Conservation (phyloP, 306 rosid genomes). For the Corylus avellana region DNA sequence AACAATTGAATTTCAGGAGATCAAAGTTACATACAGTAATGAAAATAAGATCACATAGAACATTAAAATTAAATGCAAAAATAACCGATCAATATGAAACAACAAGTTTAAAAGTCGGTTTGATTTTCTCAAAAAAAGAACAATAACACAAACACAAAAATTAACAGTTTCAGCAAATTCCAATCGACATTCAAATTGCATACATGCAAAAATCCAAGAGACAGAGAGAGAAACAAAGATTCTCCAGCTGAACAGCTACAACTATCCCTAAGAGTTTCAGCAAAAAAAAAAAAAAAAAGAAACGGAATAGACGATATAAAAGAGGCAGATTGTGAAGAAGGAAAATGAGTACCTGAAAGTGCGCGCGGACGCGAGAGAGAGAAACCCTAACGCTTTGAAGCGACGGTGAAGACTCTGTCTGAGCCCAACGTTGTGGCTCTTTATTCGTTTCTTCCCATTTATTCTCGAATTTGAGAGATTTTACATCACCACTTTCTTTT, state of each 20-base stretch:
- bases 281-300: background rate
- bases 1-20: background rate
- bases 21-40: background rate
- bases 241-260: background rate
- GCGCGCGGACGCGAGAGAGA: background rate
- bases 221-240: background rate
- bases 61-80: background rate
- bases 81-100: background rate
- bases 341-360: slow-evolving; percentile 1
- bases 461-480: slow-evolving; percentile 13
- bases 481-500: background rate
- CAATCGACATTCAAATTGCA: background rate
- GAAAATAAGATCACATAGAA: background rate
- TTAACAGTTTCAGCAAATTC: background rate
- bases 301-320: background rate
- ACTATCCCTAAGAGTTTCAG: background rate
- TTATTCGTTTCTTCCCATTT: slow-evolving; percentile 1
- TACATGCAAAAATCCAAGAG: background rate
- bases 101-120: background rate
- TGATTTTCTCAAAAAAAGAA: background rate
- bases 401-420: background rate
- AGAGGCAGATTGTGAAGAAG: background rate
- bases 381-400: slow-evolving; percentile 26
- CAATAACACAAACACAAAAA: background rate
- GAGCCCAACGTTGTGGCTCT: slow-evolving; percentile 3